Base-by-base conservation (phyloP, 371 early-diverging fungal genomes). In the Syncephalastrum racemosum region DNA sequence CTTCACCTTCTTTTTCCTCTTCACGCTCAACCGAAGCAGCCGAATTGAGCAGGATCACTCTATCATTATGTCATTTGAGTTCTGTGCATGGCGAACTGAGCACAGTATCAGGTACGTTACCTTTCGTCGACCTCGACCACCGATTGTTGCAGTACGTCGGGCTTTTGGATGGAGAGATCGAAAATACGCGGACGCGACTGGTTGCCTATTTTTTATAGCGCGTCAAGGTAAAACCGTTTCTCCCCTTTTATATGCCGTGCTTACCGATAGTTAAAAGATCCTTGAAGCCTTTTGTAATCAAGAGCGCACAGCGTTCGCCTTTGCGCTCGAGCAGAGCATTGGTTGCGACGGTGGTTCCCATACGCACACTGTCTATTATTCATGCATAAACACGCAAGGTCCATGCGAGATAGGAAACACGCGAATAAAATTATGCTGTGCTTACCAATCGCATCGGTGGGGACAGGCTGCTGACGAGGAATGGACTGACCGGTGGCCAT, bases 331-430 rank as follows among this genome's bases (percentile, higher is more conserved):
- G 68, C 6, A 94, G 70, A 7, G 97, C 96, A 60, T 98, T 98
- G 12, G 98, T 98, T 0, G 98, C 98, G 1, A 98, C 97, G 0
- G 97, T 98, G 0, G 96, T 97, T 27, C 96, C 96, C 95, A 96
- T 96, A 25, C 96, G 88, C 24, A 98, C 89, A 45, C 89, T 84
- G 50, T 89, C 90, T 86, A 73, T 4, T 20, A 39, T 44, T 24
- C 16, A 48, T 23, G 41, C 24, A 24, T 6, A 15, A 36, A 60
- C 19, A n/a, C 46, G 31, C 27, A 15, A 50, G 18, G 10, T 41
- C 25, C 14, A 31, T 36, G 23, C 20, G 24, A n/a, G 15, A n/a
- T 39, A 46, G 41, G 16, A 12, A 19, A 41, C 13, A 20, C 36
- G 13, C 19, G 36, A 14, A 15, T 50, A 6, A 22, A 14, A 24